Percentiles rank a stretch among this genome's conserved stretches.
Conservation (phyloP, 2,329 filamentous ascomycete species). For the Sphaerulina populicola region DNA sequence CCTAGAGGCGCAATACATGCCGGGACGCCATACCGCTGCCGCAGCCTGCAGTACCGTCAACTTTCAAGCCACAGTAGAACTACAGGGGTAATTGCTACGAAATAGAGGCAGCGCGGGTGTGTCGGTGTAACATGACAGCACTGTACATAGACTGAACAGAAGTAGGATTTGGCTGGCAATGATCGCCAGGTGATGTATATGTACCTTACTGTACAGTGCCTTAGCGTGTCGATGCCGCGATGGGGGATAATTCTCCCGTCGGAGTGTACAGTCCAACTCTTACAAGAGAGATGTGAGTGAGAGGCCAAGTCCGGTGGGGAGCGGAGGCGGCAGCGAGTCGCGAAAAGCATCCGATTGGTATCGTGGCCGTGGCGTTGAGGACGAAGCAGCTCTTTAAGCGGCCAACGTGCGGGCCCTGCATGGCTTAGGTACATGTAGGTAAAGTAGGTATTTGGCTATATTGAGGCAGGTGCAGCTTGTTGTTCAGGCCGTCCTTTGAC, state of each 20-base stretch:
- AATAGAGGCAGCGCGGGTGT: background rate
- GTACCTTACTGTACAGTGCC: too few relatives aligned
- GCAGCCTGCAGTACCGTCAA: background rate
- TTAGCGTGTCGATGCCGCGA: background rate
- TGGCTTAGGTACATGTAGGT: too few relatives aligned
- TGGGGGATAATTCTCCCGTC: background rate
- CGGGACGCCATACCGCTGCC: background rate
- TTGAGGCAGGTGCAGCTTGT: background rate
- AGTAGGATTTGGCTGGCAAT: background rate
- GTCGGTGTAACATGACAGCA: background rate
- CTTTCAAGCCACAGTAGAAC: background rate
- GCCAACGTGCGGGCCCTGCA: conserved; percentile 4
- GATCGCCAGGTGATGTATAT: background rate
- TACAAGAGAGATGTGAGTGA: too few relatives aligned
- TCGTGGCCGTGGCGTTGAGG: conserved; percentile 2
- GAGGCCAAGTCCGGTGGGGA: too few relatives aligned
- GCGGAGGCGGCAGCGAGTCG: background rate
- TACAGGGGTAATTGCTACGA: background rate
- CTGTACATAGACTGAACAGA: background rate
- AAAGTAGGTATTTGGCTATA: too few relatives aligned
- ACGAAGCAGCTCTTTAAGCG: conserved; percentile 1
- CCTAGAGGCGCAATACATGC: background rate
- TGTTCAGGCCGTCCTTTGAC: too few relatives aligned
- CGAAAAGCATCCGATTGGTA: background rate
- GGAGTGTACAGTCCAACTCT: too few relatives aligned